phyloP scores from a whole-genome alignment of 2,329 filamentous ascomycete species.

The Fonsecaea nubica region DNA sequence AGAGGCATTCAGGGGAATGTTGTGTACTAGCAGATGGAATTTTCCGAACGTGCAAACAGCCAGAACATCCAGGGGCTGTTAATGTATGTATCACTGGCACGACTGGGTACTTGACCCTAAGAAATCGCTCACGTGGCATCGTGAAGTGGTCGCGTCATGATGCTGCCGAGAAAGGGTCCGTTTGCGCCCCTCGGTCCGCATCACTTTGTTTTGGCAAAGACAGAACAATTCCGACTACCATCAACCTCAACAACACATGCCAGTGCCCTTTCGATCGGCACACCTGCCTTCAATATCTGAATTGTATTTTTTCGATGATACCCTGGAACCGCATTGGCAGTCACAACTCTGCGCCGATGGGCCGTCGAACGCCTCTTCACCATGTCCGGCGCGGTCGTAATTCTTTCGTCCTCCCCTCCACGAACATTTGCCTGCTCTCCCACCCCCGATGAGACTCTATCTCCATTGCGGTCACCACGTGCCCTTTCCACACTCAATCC shows the following conservation, averaged over 20 bases:
- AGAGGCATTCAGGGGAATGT: neutral
- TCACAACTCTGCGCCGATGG: constrained; percentile 32
- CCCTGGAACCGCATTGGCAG: constrained; percentile 28
- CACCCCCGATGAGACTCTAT: constrained; percentile 43
- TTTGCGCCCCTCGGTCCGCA: neutral
- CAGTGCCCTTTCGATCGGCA: neutral
- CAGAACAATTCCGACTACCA: neutral
- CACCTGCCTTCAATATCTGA: neutral
- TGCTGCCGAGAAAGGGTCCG: neutral
- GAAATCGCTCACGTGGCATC: neutral
- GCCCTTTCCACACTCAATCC: constrained; percentile 37
- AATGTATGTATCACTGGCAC: no score
- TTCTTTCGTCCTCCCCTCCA: constrained; percentile 52
- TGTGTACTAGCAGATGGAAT: neutral
- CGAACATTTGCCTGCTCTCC: constrained; percentile 44
- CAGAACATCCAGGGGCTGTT: neutral
- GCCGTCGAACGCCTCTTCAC: constrained; percentile 33
- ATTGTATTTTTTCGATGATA: neutral
- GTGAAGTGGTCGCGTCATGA: neutral
- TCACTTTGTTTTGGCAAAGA: constrained; percentile 1
- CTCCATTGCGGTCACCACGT: constrained; percentile 42
- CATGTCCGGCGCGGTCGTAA: constrained; percentile 44
- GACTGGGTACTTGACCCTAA: neutral
- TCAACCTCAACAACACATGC: neutral
- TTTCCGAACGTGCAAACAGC: neutral